Evolutionary conservation across 2,329 filamentous ascomycete genomes (phyloP).

Genomic region (Talaromyces atroroseus): DNA sequence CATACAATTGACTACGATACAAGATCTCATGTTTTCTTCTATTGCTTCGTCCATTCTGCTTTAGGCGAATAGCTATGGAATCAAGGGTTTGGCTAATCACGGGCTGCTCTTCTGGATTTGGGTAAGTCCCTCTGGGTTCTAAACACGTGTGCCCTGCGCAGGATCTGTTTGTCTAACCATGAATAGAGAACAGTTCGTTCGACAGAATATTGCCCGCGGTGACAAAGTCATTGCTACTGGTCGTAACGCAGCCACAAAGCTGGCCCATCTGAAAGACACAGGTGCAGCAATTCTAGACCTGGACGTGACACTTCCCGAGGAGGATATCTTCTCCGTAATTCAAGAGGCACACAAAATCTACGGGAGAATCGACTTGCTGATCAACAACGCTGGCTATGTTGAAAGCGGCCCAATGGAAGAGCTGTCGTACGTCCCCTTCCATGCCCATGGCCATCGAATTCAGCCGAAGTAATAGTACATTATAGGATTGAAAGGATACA

Average conservation of each 20-base stretch:
- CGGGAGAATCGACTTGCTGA: conserved; percentile 9
- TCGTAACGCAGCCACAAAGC: conserved; percentile 9
- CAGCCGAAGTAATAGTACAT: not conserved
- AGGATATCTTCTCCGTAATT: conserved; percentile 5
- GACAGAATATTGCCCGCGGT: conserved; percentile 6
- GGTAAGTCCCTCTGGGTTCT: not conserved
- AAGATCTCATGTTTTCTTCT: not conserved
- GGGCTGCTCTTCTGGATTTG: conserved; percentile 11
- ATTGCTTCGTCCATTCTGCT: not conserved
- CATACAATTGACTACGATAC: not conserved
- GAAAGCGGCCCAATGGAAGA: conserved; percentile 11
- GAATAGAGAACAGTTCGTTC: conserved; percentile 10
- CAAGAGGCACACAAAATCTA: conserved; percentile 6
- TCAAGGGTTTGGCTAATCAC: conserved; percentile 10
- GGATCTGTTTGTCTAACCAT: not conserved
- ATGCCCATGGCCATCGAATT: not conserved
- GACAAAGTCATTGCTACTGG: conserved; percentile 12
- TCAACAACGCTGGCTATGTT: conserved; percentile 12
- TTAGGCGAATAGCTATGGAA: not conserved
- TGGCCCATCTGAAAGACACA: conserved; percentile 9
- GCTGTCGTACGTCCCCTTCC: conserved; percentile 3
- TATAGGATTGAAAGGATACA: conserved; percentile 8
- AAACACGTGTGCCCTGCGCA: not conserved
- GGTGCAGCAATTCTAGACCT: conserved; percentile 8
- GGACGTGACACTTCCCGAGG: conserved; percentile 7